Base-by-base conservation (phyloP, 805 yeast species). In the Kodamaea sagamina region DNA sequence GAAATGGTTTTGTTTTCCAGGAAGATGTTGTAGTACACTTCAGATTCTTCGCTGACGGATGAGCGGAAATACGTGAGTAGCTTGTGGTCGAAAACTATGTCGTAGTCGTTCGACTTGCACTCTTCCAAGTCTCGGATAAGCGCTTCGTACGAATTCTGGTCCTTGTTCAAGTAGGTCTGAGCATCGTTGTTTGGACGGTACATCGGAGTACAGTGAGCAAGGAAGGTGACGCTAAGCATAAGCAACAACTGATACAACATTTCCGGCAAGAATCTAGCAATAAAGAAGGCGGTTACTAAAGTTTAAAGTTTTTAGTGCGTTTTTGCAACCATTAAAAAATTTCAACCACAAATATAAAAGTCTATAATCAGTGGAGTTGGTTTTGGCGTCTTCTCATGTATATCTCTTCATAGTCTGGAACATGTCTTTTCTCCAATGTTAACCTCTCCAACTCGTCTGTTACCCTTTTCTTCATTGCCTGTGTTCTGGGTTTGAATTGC, bases 381-480 rank as follows among this genome's bases (percentile, higher is more conserved):
- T 47, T 50, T 4, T 57, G 46, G 36, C 49, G 42, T 38, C 57
- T 59, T 45, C 70, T 53, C 43, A 60, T 41, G 50, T 68, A 69
- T 6, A 59, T 49, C 48, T 68, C 75, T 49, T 71, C 76, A 44
- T 52, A 70, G 41, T 68, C 75, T 1, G 75, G 75, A 3, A 46
- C 49, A 47, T 70, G 60, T 25, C 76, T 54, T 36, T 59, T 67
- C 21, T 67, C 74, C 19, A 68, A 49, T 39, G 55, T 62, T 39
- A 69, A 46, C 32, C 71, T 51, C 42, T 70, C 75, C 36, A 69
- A 51, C 43, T 68, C 75, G 52, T 71, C 76, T 1, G 75, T 71
- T 26, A 71, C 51, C 46, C 76, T 56, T 40, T 65, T 67, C 36
- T 55, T 50, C 19, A 36, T n/a, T 24, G 38, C 28, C 22, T 41